Conservation (phyloP, 768 basidiomycete genomes). For the Lentinus tigrinus region DNA sequence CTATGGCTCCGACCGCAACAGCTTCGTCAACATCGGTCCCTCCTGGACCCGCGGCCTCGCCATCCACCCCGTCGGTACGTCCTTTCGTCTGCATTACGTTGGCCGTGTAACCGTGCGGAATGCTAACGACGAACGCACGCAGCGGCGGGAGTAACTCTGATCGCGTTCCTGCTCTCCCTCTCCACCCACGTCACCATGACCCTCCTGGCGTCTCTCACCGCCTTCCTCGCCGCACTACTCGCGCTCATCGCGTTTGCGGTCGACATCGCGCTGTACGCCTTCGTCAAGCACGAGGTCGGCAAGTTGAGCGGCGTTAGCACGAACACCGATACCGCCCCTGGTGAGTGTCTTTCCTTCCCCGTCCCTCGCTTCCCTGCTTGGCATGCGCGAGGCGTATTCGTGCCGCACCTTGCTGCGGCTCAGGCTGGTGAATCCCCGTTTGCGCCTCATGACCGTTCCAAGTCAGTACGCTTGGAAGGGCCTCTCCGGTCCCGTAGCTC, state of each 20-base stretch:
- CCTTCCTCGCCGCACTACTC: constrained; percentile 69
- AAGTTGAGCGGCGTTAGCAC: constrained; percentile 44
- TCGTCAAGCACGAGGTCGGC: constrained; percentile 55
- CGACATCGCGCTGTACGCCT: constrained; percentile 72
- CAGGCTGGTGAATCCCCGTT: too few relatives aligned
- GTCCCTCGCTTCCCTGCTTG: not conserved
- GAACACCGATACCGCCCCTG: constrained; percentile 58
- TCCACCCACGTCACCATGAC: constrained; percentile 51
- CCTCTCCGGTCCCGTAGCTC: too few relatives aligned
- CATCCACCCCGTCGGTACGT: constrained; percentile 72
- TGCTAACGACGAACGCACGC: too few relatives aligned
- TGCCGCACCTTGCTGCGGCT: not conserved
- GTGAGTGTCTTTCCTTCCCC: constrained; percentile 37
- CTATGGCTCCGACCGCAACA: constrained; percentile 32
- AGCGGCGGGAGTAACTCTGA: constrained; percentile 55
- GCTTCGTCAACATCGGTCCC: constrained; percentile 42
- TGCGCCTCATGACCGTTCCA: too few relatives aligned
- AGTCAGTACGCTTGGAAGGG: too few relatives aligned
- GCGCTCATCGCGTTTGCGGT: constrained; percentile 73
- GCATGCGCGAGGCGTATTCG: not conserved
- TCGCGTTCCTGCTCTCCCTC: constrained; percentile 63
- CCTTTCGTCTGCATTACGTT: not conserved
- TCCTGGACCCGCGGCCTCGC: constrained; percentile 76
- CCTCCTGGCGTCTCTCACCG: constrained; percentile 43
- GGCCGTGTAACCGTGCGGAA: not conserved